These are phyloP conservation scores for Paecilomyces sp. DNA, from an alignment of 2,329 filamentous ascomycete species.

Conservation along the genomic window DNA sequence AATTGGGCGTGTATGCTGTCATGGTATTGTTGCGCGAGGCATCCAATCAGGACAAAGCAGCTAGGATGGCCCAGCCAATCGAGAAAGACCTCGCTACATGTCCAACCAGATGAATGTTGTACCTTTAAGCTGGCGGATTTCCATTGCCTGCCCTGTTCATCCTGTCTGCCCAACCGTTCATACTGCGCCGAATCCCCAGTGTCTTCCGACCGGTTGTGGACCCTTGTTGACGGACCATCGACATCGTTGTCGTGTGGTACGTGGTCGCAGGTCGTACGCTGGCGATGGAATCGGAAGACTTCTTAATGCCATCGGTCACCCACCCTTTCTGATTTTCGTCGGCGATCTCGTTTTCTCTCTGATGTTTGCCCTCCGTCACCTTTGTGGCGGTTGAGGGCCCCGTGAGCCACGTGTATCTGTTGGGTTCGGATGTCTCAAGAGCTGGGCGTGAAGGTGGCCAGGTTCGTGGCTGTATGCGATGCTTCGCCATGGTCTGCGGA, in stretches of 20 bases:
- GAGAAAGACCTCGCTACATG: background rate
- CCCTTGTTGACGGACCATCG: conserved; percentile 20
- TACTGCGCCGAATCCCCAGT: conserved; percentile 34
- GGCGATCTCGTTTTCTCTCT: conserved; percentile 4
- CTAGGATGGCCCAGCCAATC: background rate
- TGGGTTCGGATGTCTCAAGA: conserved; percentile 22
- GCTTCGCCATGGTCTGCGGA: conserved; percentile 14
- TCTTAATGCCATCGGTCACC: conserved; percentile 18
- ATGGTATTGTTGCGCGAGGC: background rate
- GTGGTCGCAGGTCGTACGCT: conserved; percentile 22
- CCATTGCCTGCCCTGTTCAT: conserved; percentile 21
- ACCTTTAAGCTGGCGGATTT: background rate
- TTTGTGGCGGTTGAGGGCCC: conserved; percentile 13
- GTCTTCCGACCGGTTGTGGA: conserved; percentile 25
- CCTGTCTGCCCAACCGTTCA: conserved; percentile 36
- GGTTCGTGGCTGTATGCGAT: conserved; percentile 25
- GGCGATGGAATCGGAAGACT: conserved; percentile 9
- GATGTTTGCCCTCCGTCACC: conserved; percentile 1
- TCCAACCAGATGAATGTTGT: background rate
- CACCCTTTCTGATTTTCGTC: conserved; percentile 9
- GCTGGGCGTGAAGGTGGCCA: conserved; percentile 24
- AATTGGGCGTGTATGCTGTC: background rate
- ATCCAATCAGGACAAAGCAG: background rate
- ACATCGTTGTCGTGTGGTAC: conserved; percentile 35
- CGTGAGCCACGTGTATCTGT: conserved; percentile 29